phyloP scores from a whole-genome alignment of 495 filamentous ascomycete species.

The Hypoxylon rickii region DNA sequence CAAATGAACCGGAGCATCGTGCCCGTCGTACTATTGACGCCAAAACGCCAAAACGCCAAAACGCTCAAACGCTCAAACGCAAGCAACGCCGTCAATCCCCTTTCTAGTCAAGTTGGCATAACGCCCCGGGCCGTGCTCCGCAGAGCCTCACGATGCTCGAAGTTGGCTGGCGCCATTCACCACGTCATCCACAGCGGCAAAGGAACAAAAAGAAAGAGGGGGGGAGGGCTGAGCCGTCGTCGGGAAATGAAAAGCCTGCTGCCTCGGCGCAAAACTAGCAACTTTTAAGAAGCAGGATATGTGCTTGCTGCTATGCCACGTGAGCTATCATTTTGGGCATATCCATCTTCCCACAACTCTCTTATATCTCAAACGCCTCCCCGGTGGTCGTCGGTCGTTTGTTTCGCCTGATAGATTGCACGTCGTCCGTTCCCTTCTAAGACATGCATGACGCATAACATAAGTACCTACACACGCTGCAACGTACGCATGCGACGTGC shows the following conservation, averaged over 20 bases:
- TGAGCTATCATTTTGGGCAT: slow-evolving; percentile 23
- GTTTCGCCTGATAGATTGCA: not conserved
- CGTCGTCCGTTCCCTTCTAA: not conserved
- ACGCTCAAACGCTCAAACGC: too few relatives aligned
- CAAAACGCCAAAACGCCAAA: too few relatives aligned
- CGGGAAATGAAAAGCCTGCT: not conserved
- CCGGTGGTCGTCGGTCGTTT: slow-evolving; percentile 6
- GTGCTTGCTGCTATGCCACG: slow-evolving; percentile 24
- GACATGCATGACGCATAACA: slow-evolving; percentile 23
- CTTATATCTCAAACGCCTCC: not conserved
- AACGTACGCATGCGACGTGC: slow-evolving; percentile 9
- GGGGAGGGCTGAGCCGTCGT: too few relatives aligned
- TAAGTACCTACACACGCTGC: not conserved
- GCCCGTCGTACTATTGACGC: too few relatives aligned
- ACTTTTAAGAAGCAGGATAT: slow-evolving; percentile 6
- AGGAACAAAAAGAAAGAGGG: slow-evolving; percentile 7
- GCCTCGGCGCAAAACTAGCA: not conserved
- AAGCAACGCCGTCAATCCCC: not conserved
- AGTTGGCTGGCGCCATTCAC: not conserved
- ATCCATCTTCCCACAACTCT: not conserved
- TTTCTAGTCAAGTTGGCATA: not conserved
- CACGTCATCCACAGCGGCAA: not conserved
- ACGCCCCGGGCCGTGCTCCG: not conserved
- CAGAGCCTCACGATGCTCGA: not conserved
- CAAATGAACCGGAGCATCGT: too few relatives aligned